These are phyloP conservation scores for Bruguiera gymnorhiza DNA, from an alignment of 345 rosid genomes.

Conservation along the genomic window DNA sequence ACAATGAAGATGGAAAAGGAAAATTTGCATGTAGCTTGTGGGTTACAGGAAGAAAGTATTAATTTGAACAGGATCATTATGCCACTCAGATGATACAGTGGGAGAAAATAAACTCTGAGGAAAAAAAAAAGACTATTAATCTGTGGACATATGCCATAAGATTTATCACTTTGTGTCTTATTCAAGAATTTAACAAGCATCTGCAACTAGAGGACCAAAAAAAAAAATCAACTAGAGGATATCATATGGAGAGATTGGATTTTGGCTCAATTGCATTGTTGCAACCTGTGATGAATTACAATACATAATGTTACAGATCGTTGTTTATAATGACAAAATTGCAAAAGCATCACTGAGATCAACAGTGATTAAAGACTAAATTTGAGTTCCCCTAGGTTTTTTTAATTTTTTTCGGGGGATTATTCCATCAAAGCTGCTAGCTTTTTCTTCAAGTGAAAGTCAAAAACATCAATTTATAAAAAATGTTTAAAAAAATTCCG, in stretches of 20 bases:
- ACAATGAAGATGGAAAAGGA: not conserved
- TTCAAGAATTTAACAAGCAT: not conserved
- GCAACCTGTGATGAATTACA: too few relatives aligned
- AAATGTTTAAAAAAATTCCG: too few relatives aligned
- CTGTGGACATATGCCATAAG: not conserved
- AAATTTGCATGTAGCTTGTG: not conserved
- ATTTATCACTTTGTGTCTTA: not conserved
- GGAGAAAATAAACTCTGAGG: not conserved
- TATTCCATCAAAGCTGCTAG: too few relatives aligned
- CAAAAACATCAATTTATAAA: too few relatives aligned
- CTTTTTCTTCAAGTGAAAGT: too few relatives aligned
- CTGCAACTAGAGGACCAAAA: not conserved
- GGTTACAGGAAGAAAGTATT: not conserved
- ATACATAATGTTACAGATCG: too few relatives aligned
- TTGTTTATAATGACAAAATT: too few relatives aligned
- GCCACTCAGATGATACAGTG: not conserved
- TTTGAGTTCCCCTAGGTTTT: too few relatives aligned
- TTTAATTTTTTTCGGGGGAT: too few relatives aligned
- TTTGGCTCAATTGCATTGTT: too few relatives aligned
- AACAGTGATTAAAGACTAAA: too few relatives aligned
- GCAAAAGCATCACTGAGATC: too few relatives aligned
- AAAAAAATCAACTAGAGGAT: not conserved
- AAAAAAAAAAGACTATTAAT: not conserved
- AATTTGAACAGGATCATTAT: not conserved
- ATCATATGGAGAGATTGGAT: not conserved